Conservation (phyloP, 306 rosid species). For the Fagus crenata region DNA sequence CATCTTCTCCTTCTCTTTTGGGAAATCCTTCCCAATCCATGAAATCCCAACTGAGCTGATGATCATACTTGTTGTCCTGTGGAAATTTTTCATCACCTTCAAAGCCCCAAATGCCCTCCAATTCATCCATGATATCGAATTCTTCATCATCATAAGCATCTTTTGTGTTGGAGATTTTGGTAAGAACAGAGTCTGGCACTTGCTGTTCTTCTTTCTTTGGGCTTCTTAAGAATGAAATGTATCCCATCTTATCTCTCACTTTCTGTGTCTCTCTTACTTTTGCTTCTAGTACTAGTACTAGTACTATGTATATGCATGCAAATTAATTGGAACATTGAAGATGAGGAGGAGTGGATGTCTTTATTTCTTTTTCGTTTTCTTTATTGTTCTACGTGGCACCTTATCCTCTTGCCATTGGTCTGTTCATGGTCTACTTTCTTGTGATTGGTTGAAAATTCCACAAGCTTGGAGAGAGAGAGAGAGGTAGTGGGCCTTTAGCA, state of each 20-base stretch:
- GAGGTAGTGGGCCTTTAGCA: neutral
- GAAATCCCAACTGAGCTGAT: slow-evolving; percentile 58
- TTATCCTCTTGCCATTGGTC: slow-evolving; percentile 42
- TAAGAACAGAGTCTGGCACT: slow-evolving; percentile 43
- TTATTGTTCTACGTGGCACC: slow-evolving; percentile 31
- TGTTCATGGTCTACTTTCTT: slow-evolving; percentile 11
- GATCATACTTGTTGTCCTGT: slow-evolving; percentile 3
- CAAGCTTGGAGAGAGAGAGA: slow-evolving; percentile 17
- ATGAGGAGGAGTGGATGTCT: neutral
- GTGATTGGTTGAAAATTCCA: slow-evolving; percentile 22
- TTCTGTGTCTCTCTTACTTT: neutral
- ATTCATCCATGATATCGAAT: slow-evolving; percentile 46
- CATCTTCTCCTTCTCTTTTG: slow-evolving; percentile 25
- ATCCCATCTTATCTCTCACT: slow-evolving; percentile 29
- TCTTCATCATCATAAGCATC: slow-evolving; percentile 32
- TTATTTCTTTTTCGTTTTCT: neutral
- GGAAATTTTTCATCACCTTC: slow-evolving; percentile 27
- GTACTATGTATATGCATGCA: slow-evolving; percentile 19
- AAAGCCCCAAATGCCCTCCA: slow-evolving; percentile 46
- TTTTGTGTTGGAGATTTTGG: slow-evolving; percentile 22
- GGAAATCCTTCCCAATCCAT: slow-evolving; percentile 57
- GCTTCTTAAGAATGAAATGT: slow-evolving; percentile 39
- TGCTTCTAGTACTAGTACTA: neutral
- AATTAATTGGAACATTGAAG: slow-evolving; percentile 2
- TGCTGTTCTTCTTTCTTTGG: slow-evolving; percentile 73